These are phyloP conservation scores for Fusarium chlamydosporum DNA, from an alignment of 2,329 filamentous ascomycete species.

Conservation along the genomic window DNA sequence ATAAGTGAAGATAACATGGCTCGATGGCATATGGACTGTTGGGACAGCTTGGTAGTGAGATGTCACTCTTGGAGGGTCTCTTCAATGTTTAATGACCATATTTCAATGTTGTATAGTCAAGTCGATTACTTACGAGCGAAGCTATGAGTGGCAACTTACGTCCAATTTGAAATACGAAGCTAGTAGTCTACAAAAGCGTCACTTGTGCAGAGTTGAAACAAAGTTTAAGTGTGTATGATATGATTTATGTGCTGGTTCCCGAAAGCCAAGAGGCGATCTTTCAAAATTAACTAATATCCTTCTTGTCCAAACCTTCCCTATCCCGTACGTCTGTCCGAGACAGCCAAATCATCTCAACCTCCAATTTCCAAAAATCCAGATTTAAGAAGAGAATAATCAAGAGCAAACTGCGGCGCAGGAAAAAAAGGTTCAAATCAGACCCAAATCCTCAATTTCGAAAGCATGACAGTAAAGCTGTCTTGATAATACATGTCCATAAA, in stretches of 20 bases:
- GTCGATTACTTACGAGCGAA: neutral
- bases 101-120: neutral
- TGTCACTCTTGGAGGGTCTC: too few species aligned
- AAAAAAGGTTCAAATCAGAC: slow-evolving; percentile 23
- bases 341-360: neutral
- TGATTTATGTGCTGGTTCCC: neutral
- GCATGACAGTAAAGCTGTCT: slow-evolving; percentile 34
- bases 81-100: neutral
- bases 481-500: slow-evolving; percentile 50
- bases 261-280: neutral
- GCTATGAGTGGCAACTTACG: too few species aligned
- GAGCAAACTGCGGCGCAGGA: slow-evolving; percentile 1
- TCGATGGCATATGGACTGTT: neutral
- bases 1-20: neutral
- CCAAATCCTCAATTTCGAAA: slow-evolving; percentile 42
- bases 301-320: neutral
- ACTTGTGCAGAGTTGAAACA: neutral
- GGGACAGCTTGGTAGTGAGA: neutral
- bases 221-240: neutral
- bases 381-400: neutral
- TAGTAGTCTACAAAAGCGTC: neutral
- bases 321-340: too few species aligned
- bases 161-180: neutral
- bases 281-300: neutral
- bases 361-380: neutral